Evolutionary conservation across 345 rosid species (phyloP).

Genomic region (Brassica juncea): DNA sequence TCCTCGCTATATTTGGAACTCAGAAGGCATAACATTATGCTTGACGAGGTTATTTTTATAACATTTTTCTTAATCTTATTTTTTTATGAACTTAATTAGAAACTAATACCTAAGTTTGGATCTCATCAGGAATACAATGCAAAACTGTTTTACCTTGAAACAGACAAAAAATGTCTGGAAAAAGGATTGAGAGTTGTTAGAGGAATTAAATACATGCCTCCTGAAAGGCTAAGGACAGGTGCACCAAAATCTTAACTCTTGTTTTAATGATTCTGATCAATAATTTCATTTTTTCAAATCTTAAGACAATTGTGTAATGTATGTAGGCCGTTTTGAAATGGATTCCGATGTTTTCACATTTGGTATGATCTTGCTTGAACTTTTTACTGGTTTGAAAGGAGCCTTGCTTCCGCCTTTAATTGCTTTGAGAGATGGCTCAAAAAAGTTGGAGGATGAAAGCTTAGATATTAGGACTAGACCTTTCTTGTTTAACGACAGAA

Average conservation of each 20-base stretch:
- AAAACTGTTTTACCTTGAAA: conserved; percentile 11
- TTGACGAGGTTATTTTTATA: conserved; percentile 18
- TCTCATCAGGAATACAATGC: conserved; percentile 27
- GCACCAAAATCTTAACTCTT: not conserved
- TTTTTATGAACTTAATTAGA: not conserved
- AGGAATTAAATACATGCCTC: not conserved
- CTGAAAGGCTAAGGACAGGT: not conserved
- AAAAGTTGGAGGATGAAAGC: no score
- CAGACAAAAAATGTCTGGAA: not conserved
- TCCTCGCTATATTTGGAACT: not conserved
- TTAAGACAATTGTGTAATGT: conserved; percentile 1
- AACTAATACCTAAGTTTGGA: not conserved
- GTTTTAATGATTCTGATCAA: not conserved
- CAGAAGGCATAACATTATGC: conserved; percentile 17
- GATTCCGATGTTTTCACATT: conserved; percentile 6
- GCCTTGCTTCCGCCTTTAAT: no score
- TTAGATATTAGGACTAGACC: no score
- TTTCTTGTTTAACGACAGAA: not conserved
- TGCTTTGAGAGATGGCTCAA: no score
- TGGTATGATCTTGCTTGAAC: conserved; percentile 26
- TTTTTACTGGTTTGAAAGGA: conserved; percentile 4
- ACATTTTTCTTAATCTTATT: not conserved
- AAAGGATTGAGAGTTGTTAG: not conserved
- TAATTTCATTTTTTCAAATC: not conserved
- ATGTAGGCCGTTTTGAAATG: not conserved